Base-by-base conservation (phyloP, 192 early-diverging fungal species). In the Coemansia sp. region DNA sequence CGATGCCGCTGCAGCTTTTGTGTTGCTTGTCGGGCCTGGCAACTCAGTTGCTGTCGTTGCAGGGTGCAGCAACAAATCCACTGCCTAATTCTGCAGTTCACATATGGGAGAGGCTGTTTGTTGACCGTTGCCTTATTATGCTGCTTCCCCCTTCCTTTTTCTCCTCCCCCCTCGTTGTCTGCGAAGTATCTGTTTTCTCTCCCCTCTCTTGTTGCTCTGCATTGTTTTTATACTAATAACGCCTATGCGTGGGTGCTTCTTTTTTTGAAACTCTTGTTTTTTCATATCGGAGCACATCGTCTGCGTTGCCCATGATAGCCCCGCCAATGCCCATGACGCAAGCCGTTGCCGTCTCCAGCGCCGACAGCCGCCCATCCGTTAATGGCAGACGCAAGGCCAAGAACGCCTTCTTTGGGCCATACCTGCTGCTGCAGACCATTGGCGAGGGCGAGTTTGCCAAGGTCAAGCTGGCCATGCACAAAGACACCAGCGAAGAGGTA, bases 391-490 rank as follows among this genome's bases (percentile, higher is more conserved):
- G 73, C 28, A 76, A 76, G 66, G 55, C 66, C 48, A 76, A 76
- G 62, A 71, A 80, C 36, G 85, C 83, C 18, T 83, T 88, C 62
- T 88, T 92, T 70, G 90, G 94, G 6, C 91, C 93, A 51, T 99
- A 99, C 80, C 66, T 93, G 12, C 83, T 98, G 56, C 82, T 93
- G 45, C 94, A 98, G 78, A 97, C 94, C 18, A 83, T 98, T 10
- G 94, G 94, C 51, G 94, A 96, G 76, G 96, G 94, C 47, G 94
- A 98, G 81, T 96, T 96, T 80, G 94, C 91, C 53, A 96, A 98
- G 75, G 94, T 96, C 56, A 98, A 98, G 77, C 82, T 97, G 11
- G 93, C 90, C 3, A 84, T 90, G 62, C 92, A 98, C 61, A 80
- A 81, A 39, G 83, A 88, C 23, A 77, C 86, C 23, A 81, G 81